Percentiles rank a stretch among this genome's conserved stretches.
phyloP scores from a whole-genome alignment of 192 early-diverging fungal species.

The Irineochytrium annulatum region DNA sequence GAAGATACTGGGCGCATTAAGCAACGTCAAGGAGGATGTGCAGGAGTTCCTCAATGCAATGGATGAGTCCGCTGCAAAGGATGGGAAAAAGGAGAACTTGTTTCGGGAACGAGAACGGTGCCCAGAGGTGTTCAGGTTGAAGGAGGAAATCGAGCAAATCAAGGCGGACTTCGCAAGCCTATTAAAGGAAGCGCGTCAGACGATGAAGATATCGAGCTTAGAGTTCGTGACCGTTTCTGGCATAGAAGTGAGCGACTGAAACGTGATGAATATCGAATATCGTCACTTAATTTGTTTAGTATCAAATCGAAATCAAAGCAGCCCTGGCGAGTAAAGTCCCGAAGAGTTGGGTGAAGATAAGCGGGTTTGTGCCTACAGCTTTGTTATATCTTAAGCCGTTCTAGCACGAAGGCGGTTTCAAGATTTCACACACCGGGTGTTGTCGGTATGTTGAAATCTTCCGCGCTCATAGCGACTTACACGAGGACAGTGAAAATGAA shows the following conservation, averaged over 20 bases:
- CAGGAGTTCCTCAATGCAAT: conserved; percentile 37
- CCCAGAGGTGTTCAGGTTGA: conserved; percentile 11
- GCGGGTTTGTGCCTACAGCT: conserved; percentile 18
- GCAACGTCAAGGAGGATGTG: conserved; percentile 32
- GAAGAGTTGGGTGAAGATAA: conserved; percentile 67
- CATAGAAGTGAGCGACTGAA: conserved; percentile 44
- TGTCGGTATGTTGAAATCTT: conserved; percentile 21
- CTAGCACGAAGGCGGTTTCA: conserved; percentile 60
- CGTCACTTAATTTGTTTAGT: conserved; percentile 25
- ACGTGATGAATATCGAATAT: neutral
- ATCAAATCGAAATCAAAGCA: conserved; percentile 69
- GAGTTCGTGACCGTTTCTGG: conserved; percentile 63
- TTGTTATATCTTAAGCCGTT: neutral
- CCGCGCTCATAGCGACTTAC: conserved; percentile 16
- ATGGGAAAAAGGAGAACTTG: conserved; percentile 50
- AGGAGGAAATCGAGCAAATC: conserved; percentile 43
- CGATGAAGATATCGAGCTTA: conserved; percentile 42
- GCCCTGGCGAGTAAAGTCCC: conserved; percentile 56
- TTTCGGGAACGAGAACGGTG: conserved; percentile 40
- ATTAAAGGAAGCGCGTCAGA: conserved; percentile 43
- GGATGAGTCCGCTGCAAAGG: conserved; percentile 41
- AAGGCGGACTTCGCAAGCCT: conserved; percentile 54
- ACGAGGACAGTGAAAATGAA: conserved; percentile 38
- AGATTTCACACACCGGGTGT: conserved; percentile 65
- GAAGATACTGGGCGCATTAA: conserved; percentile 35